Evolutionary conservation across 805 yeast genomes (phyloP), one percentile per base, ranked within the genome.

Genomic region (Metschnikowia baotianmanensis): DNA sequence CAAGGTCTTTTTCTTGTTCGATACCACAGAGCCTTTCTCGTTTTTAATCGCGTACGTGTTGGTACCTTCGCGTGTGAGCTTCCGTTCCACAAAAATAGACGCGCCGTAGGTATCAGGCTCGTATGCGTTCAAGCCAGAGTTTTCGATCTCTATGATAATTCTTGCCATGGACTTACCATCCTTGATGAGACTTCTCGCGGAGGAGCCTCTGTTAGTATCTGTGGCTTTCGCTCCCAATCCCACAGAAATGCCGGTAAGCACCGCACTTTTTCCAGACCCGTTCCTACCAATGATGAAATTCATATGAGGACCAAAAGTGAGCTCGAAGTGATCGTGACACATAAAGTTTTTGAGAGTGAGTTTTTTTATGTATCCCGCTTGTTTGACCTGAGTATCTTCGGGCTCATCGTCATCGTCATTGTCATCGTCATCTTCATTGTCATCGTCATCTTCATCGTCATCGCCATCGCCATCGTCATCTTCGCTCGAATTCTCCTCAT

Each of bases 261-360:
- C 75, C 1, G 97, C 95, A 57, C 87, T 78, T 57, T 90, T 90
- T 22, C 98, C 98, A 27, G 90, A 80, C 2, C 98, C 98, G 56
- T 90, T 90, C 42, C 83, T 72, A 16, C 98, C 98, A 28, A 86
- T 83, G 42, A 90, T 86, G 56, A 90, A 85, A 59, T 90, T 90
- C 51, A 90, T 71, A 39, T 82, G 78, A 0, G 91, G 89, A 1
- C 93, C 93, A 23, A 90, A 72, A 3, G 73, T 76, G 7, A 93
- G 63, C 41, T 79, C 80, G 54, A 93, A 86, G 40, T 86, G 78
- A 34, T 79, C 83, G 57, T 93, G 99, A 50, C 95, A 88, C 96
- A 88, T 88, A 59, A 88, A 88, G 64, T 88, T 87, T 45, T 75
- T 72, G 31, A 90, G 64, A 18, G 71, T 71, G 3, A 90, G 73